These are phyloP conservation scores for Leptographium wingfieldii DNA, from an alignment of 2,329 filamentous ascomycete genomes.

Conservation along the genomic window DNA sequence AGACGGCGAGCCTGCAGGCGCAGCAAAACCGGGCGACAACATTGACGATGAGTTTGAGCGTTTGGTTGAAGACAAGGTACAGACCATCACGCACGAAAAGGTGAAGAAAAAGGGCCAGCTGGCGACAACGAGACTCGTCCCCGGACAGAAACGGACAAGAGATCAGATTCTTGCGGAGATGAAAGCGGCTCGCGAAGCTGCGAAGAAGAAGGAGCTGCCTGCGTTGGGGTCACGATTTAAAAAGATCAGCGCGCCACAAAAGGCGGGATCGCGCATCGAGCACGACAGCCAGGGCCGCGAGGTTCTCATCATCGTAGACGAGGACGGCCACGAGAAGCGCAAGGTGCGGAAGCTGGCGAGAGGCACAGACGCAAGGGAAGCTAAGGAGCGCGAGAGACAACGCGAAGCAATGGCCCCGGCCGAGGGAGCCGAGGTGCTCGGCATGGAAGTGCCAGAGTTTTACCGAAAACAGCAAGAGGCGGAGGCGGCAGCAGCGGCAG, in stretches of 20 bases:
- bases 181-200: constrained; percentile 49
- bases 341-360: constrained; percentile 43
- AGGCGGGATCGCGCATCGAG: constrained; percentile 45
- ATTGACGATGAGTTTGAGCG: constrained; percentile 56
- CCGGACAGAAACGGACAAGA: constrained; percentile 49
- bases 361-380: constrained; percentile 17
- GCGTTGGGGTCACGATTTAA: constrained; percentile 48
- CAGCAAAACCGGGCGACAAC: constrained; percentile 24
- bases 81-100: constrained; percentile 38
- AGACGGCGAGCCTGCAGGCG: constrained; percentile 15
- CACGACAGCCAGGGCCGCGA: constrained; percentile 48
- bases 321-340: constrained; percentile 52
- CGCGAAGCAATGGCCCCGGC: constrained; percentile 32
- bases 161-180: constrained; percentile 56
- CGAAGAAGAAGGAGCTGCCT: constrained; percentile 39
- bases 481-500: constrained; percentile 28
- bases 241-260: constrained; percentile 46
- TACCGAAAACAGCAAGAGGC: constrained; percentile 37
- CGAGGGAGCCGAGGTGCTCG: constrained; percentile 43
- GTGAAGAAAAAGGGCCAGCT: constrained; percentile 48
- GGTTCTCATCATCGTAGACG: constrained; percentile 52
- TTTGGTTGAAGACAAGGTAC: constrained; percentile 41
- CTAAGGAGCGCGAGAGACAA: constrained; percentile 26
- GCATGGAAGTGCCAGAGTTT: constrained; percentile 53
- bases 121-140: constrained; percentile 35